Conservation (phyloP, 345 rosid species). For the Chamaenerion angustifolium region DNA sequence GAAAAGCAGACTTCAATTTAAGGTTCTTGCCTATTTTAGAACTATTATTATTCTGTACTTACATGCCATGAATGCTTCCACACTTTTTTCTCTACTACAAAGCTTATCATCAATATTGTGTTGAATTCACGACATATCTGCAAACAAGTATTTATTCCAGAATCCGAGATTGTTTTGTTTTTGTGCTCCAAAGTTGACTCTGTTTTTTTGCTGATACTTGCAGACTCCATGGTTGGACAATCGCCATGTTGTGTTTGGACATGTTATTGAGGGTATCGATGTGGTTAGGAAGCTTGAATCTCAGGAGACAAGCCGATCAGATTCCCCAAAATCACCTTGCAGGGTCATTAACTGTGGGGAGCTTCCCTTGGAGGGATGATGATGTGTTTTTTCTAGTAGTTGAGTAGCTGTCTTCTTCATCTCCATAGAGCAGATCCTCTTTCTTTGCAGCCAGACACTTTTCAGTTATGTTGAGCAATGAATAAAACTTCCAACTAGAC, state of each 20-base stretch:
- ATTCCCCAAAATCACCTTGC: conserved; percentile 50
- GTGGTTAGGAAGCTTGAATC: conserved; percentile 60
- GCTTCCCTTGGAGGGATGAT: conserved; percentile 54
- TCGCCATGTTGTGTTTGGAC: conserved; percentile 84
- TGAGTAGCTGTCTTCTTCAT: background rate
- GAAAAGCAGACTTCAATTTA: too few relatives aligned
- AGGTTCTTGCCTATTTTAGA: too few relatives aligned
- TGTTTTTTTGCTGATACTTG: background rate
- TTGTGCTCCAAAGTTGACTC: background rate
- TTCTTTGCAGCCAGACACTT: background rate
- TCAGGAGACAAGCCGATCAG: conserved; percentile 57
- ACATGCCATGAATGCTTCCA: too few relatives aligned
- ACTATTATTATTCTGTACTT: too few relatives aligned
- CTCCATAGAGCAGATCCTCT: background rate
- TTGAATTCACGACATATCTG: too few relatives aligned
- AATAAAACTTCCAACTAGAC: too few relatives aligned
- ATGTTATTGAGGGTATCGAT: conserved; percentile 70
- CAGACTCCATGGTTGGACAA: conserved; percentile 85
- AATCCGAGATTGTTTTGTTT: too few relatives aligned
- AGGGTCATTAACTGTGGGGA: conserved; percentile 75
- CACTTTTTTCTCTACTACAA: too few relatives aligned
- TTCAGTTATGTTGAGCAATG: too few relatives aligned
- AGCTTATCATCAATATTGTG: too few relatives aligned
- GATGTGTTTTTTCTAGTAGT: background rate
- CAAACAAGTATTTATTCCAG: too few relatives aligned